phyloP scores from a whole-genome alignment of 495 filamentous ascomycete genomes.

The Penicillium taxi region DNA sequence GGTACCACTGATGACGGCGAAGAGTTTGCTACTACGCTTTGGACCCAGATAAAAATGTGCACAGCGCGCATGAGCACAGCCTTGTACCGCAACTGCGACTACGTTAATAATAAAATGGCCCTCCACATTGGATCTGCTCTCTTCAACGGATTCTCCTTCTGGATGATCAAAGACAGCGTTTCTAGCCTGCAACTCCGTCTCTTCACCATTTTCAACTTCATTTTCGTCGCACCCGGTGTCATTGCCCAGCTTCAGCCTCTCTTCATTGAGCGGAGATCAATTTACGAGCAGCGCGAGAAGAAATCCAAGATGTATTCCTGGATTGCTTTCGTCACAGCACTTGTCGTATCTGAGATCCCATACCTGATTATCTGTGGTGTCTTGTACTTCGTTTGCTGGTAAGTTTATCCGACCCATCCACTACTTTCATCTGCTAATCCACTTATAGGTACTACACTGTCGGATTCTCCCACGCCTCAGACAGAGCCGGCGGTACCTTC shows the following conservation, averaged over 20 bases:
- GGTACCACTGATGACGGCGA: conserved; percentile 29
- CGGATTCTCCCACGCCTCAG: conserved; percentile 25
- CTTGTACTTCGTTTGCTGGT: conserved; percentile 44
- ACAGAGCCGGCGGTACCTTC: conserved; percentile 47
- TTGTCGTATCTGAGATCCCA: conserved; percentile 46
- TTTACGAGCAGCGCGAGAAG: conserved; percentile 47
- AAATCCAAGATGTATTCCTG: conserved; percentile 50
- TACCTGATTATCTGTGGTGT: conserved; percentile 44
- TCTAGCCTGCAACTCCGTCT: conserved; percentile 25
- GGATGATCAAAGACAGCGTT: conserved; percentile 26
- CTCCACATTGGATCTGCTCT: conserved; percentile 30
- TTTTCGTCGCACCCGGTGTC: conserved; percentile 43
- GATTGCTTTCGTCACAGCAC: conserved; percentile 43
- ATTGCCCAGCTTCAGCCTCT: conserved; percentile 46
- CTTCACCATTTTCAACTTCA: conserved; percentile 45
- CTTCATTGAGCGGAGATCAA: conserved; percentile 44
- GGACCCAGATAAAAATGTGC: conserved; percentile 49
- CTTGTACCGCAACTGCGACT: conserved; percentile 54
- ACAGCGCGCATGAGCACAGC: conserved; percentile 50
- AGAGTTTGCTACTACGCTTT: conserved; percentile 53
- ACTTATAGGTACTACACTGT: conserved; percentile 37
- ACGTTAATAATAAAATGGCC: conserved; percentile 56
- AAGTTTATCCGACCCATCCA: too few species aligned
- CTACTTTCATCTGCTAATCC: neutral
- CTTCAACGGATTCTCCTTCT: conserved; percentile 39